phyloP scores from a whole-genome alignment of 805 yeast species.

The Nakazawaea holstii region DNA sequence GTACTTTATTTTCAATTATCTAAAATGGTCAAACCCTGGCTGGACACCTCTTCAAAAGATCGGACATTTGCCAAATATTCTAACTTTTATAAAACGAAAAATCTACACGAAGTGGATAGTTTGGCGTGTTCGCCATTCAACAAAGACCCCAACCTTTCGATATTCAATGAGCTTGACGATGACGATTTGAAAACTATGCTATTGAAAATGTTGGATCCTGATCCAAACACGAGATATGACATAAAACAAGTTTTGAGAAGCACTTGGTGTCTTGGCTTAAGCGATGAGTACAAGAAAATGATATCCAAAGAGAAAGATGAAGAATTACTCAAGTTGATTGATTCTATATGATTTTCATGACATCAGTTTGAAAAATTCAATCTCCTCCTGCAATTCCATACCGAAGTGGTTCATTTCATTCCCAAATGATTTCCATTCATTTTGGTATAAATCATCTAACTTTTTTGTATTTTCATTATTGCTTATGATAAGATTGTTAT shows the following conservation, averaged over 20 bases:
- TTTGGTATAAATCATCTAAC: neutral
- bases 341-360: neutral
- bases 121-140: neutral
- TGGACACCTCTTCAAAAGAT: slow-evolving; percentile 27
- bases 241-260: slow-evolving; percentile 17
- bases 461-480: neutral
- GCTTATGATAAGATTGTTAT: neutral
- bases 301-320: slow-evolving; percentile 19
- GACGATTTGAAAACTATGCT: slow-evolving; percentile 14
- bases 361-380: slow-evolving; percentile 4
- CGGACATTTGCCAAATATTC: slow-evolving; percentile 13
- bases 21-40: slow-evolving; percentile 45
- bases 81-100: slow-evolving; percentile 3
- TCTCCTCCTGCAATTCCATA: neutral
- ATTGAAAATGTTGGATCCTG: slow-evolving; percentile 26
- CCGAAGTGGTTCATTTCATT: neutral
- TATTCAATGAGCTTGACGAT: slow-evolving; percentile 1
- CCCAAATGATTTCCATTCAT: slow-evolving; percentile 3
- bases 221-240: slow-evolving; percentile 17
- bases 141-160: neutral
- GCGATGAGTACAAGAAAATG: slow-evolving; percentile 17
- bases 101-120: slow-evolving; percentile 1
- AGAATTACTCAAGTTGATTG: slow-evolving; percentile 18
- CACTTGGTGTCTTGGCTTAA: slow-evolving; percentile 25
- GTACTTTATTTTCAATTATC: slow-evolving; percentile 40